Base-by-base conservation (phyloP, 768 basidiomycete species). In the Brasilioporus rufonigricans region DNA sequence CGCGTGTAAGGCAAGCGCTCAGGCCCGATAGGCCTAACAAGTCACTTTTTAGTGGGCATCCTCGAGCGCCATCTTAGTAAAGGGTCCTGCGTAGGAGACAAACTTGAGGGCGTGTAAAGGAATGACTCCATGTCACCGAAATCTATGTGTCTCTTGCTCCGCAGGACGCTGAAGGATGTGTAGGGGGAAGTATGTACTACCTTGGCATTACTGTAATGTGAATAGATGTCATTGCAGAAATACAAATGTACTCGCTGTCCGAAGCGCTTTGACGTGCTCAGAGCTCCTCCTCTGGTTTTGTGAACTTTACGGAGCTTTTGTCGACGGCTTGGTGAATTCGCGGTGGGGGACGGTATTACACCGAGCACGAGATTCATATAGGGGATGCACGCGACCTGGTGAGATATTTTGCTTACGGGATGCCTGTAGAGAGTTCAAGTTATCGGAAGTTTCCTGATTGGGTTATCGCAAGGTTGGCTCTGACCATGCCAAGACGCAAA, bases 401-500 rank as follows among this genome's bases (percentile, higher is more conserved):
- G n/a, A n/a, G n/a, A n/a, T n/a, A n/a, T n/a, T n/a, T n/a, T n/a
- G n/a, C n/a, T n/a, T n/a, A n/a, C n/a, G n/a, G n/a, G n/a, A n/a
- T n/a, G n/a, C n/a, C 29, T 11, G 29, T 31, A 31, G 29, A 31
- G 29, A 5, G 6, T 31, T 11, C 11, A 11, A 11, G 29, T 31
- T 11, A 31, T 31, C 29, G 32, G 5, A 12, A 8, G 19, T 38
- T n/a, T n/a, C 36, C 36, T 38, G 36, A 38, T 38, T 38, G n/a
- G n/a, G 36, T 6, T 13, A 36, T 18, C 13, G 18, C 35, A 16
- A 18, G n/a, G 36, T 38, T 52, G 44, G 43, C 52, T 47, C 21
- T 32, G 16, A 61, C 61, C 52, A 70, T 70, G 69, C 62, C 58
- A 33, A 69, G 65, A 45, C 55, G 53, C 52, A 68, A 71, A 52